Base-by-base conservation (phyloP, 1,139 yeast genomes). In the Hemisphaericaspora xylanilytica region DNA sequence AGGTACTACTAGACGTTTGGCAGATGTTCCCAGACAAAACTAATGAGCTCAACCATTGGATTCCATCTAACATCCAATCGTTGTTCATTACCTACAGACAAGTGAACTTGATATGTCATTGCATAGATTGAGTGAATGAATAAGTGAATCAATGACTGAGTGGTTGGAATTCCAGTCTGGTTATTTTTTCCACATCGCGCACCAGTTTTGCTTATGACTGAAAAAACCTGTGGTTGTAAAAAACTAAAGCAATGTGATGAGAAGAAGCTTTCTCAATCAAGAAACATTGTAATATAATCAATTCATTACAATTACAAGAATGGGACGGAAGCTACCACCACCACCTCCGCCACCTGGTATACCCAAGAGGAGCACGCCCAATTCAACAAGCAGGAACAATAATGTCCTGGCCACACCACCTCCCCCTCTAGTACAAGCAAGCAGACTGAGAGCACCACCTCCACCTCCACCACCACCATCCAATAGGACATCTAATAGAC, bases 251-350 rank as follows among this genome's bases (percentile, higher is more conserved):
- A 18, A 24, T 31, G 14, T 9, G 6, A 22, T 21, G 12, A 20
- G 38, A 28, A 15, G 30, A 32, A n/a, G n/a, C n/a, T n/a, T n/a
- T n/a, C n/a, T n/a, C n/a, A n/a, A n/a, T n/a, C n/a, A n/a, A n/a
- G n/a, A n/a, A n/a, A n/a, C n/a, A n/a, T n/a, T n/a, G n/a, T n/a
- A n/a, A n/a, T n/a, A n/a, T n/a, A 16, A 21, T 25, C 35, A 14
- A 32, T 21, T 13, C 12, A 16, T 15, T 11, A 14, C 21, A 11
- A 18, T 15, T 28, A 3, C 11, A 18, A 43, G 15, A 26, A 58
- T 60, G 64, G 63, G 58, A 32, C 56, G 58, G 21, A 52, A 56
- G 36, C 47, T 55, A 42, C 65, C 63, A 5, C 65, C 65, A 10
- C 66, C 66, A 3, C 64, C 65, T 10, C 64, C 63, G 7, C 42